These are phyloP conservation scores for Penicillium daleae DNA, from an alignment of 495 filamentous ascomycete genomes.

Conservation along the genomic window DNA sequence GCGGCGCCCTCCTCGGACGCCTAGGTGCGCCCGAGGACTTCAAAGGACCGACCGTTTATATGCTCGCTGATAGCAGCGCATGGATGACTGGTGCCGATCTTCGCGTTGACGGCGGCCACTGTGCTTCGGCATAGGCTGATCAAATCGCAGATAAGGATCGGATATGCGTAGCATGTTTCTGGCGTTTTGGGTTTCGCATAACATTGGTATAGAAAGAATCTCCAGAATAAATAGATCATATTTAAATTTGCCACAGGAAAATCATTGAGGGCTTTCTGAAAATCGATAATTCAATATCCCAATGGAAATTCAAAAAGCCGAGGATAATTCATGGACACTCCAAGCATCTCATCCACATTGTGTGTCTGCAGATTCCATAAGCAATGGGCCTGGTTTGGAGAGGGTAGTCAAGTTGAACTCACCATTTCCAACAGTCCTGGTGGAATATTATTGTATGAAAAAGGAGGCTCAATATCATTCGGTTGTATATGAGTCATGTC, in stretches of 20 bases:
- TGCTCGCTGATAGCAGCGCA: slow-evolving; percentile 46
- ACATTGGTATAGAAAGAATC: background rate
- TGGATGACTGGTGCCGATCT: slow-evolving; percentile 48
- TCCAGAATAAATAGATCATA: background rate
- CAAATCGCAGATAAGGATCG: slow-evolving; percentile 17
- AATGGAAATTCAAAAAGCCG: slow-evolving; percentile 10
- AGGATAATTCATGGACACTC: slow-evolving; percentile 17
- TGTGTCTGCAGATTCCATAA: slow-evolving; percentile 7
- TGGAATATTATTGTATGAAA: background rate
- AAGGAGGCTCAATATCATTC: background rate
- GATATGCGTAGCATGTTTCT: slow-evolving; percentile 17
- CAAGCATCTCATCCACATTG: slow-evolving; percentile 21
- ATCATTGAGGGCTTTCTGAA: background rate
- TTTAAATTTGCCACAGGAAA: background rate
- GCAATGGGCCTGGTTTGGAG: background rate
- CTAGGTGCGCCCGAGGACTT: slow-evolving; percentile 46
- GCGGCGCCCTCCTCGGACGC: slow-evolving; percentile 41
- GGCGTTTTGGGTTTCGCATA: slow-evolving; percentile 18
- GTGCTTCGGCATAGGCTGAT: slow-evolving; percentile 35
- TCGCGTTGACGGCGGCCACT: slow-evolving; percentile 46
- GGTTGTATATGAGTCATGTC: background rate
- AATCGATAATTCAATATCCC: background rate
- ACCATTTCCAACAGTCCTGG: slow-evolving; percentile 15
- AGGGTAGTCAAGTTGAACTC: background rate
- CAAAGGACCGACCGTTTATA: slow-evolving; percentile 45